phyloP scores from a whole-genome alignment of 495 filamentous ascomycete genomes.

The Immersiella caudata region DNA sequence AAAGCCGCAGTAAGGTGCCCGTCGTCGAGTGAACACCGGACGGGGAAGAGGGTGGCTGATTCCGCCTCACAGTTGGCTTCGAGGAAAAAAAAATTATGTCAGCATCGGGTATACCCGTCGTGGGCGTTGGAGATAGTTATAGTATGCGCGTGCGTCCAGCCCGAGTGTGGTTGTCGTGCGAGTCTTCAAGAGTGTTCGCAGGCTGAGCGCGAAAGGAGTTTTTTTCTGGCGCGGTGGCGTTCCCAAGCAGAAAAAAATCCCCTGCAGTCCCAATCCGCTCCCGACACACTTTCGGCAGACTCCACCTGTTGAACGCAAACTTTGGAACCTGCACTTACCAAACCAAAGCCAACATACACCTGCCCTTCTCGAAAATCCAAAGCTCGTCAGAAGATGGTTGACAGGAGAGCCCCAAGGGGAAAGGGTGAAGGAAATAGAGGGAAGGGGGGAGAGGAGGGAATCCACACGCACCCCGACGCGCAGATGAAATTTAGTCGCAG shows the following conservation, averaged over 20 bases:
- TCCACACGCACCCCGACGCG: constrained; percentile 32
- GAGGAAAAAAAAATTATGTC: constrained; percentile 12
- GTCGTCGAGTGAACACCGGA: constrained; percentile 6
- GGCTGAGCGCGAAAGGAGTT: constrained; percentile 21
- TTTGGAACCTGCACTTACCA: constrained; percentile 23
- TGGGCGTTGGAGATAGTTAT: neutral
- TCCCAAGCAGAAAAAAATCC: constrained; percentile 32
- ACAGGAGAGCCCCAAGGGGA: constrained; percentile 27
- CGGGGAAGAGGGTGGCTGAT: constrained; percentile 15
- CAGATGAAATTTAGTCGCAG: constrained; percentile 35
- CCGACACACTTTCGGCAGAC: constrained; percentile 1
- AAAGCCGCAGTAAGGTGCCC: constrained; percentile 39
- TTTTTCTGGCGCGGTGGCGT: constrained; percentile 33
- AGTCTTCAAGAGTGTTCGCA: constrained; percentile 9
- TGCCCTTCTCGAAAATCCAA: constrained; percentile 20
- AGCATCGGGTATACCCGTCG: constrained; percentile 23
- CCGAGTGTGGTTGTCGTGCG: constrained; percentile 7
- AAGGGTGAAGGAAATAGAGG: constrained; percentile 26
- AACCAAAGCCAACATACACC: constrained; percentile 19
- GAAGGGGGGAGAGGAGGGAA: constrained; percentile 24
- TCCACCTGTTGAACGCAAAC: constrained; percentile 8
- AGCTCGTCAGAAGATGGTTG: constrained; percentile 26
- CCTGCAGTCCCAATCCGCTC: neutral
- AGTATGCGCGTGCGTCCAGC: constrained; percentile 27
- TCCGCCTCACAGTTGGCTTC: constrained; percentile 29